Base-by-base conservation (phyloP, 441 rosid species). In the Theobroma grandiflorum region DNA sequence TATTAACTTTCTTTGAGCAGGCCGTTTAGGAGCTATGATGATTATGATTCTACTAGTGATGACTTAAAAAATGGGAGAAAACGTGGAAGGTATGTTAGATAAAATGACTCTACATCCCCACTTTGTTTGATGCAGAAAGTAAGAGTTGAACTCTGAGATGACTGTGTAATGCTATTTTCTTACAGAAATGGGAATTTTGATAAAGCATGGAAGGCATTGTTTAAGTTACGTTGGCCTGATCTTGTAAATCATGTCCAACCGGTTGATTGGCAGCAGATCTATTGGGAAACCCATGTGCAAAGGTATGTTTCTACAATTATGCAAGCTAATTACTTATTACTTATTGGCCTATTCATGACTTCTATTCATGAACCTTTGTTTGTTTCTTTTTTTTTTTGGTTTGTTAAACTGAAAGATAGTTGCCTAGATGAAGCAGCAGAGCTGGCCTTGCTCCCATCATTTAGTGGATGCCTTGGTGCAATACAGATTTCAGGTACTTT, bases 391-490 rank as follows among this genome's bases (percentile, higher is more conserved):
- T 37, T 8, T 72, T 81, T 45, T 11, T 71, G 59, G 31, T 26
- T 18, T 5, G 14, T 83, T 85, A 53, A 83, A 80, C 64, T 81
- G 87, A 75, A 82, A 81, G 26, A 84, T 88, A 96, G 98, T 86
- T 96, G 98, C 89, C 89, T 93, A 78, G 97, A 94, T 86, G 93
- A 94, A 87, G 98, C 97, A 79, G 94, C 89, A 15, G 96, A 86
- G 82, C 59, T 83, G 78, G 98, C 95, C 70, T 77, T 84, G 77
- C 91, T 92, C 58, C 96, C 98, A 0, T 88, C 91, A 52, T 93
- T 91, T 85, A 79, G 85, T 50, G 91, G 92, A 50, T 82, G 82
- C 72, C 84, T 96, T 33, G 84, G 93, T 14, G 87, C 88, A 33
- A 81, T 92, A 72, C 70, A 74, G 66, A 82, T 94, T 38, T 89